phyloP scores from a whole-genome alignment of 2,329 filamentous ascomycete species.

The Knufia petricola region DNA sequence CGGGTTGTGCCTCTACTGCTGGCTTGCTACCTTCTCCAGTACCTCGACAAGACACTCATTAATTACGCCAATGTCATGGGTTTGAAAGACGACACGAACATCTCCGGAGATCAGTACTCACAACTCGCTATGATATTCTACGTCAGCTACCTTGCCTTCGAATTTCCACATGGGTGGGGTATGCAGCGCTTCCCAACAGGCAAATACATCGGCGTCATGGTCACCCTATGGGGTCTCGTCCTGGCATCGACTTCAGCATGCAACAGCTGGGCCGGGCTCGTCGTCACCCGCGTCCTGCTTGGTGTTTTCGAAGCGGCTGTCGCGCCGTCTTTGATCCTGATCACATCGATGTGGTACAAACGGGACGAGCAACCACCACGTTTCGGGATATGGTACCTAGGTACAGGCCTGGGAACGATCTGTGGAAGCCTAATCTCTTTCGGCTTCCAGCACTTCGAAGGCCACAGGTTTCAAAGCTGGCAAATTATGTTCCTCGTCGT shows the following conservation, averaged over 20 bases:
- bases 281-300: constrained; percentile 37
- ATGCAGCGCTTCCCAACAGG: constrained; percentile 25
- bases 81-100: constrained; percentile 41
- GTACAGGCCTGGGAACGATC: constrained; percentile 11
- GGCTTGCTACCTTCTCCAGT: constrained; percentile 28
- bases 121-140: constrained; percentile 51
- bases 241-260: constrained; percentile 37
- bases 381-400: constrained; percentile 24
- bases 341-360: constrained; percentile 44
- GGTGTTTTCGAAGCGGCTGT: constrained; percentile 42
- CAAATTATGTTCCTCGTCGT: constrained; percentile 37
- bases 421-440: constrained; percentile 13
- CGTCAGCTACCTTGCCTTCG: constrained; percentile 38
- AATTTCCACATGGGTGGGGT: constrained; percentile 34
- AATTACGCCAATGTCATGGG: constrained; percentile 55
- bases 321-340: constrained; percentile 43
- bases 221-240: constrained; percentile 33
- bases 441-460: constrained; percentile 13
- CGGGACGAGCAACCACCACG: constrained; percentile 28
- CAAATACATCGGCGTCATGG: constrained; percentile 16
- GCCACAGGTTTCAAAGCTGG: constrained; percentile 23
- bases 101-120: constrained; percentile 40
- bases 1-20: constrained; percentile 28
- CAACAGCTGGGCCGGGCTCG: constrained; percentile 35
- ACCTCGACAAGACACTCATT: constrained; percentile 28